Percentiles rank a stretch among this genome's conserved stretches.
phyloP scores from a whole-genome alignment of 257 asterid species.

The Jaltomata sinuosa region DNA sequence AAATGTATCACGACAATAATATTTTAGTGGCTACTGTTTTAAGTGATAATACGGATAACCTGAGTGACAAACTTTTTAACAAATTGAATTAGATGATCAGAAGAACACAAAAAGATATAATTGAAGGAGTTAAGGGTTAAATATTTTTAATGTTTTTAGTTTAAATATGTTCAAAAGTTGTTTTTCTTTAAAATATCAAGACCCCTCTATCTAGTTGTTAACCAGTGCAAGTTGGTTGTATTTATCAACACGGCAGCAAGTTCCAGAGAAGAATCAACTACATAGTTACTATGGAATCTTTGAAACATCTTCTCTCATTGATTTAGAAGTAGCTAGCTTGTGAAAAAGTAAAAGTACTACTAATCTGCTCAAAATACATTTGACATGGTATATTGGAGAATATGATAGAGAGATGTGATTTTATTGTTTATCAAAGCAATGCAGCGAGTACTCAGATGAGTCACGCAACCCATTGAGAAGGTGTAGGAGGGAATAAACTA shows the following conservation, averaged over 20 bases:
- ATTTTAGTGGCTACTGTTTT: no score
- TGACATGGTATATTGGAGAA: not conserved
- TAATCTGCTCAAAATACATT: not conserved
- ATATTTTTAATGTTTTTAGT: no score
- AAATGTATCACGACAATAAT: no score
- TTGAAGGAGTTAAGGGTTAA: no score
- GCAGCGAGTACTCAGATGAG: not conserved
- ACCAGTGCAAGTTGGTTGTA: not conserved
- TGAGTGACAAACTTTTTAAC: no score
- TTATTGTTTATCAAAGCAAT: not conserved
- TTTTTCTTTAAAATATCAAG: no score
- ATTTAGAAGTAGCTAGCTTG: not conserved
- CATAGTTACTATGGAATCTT: not conserved
- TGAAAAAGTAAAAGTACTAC: not conserved
- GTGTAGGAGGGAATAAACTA: not conserved
- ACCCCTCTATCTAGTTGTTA: not conserved
- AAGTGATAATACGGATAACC: no score
- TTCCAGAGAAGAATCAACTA: not conserved
- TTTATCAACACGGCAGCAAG: not conserved
- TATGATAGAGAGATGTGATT: not conserved
- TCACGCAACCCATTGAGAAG: not conserved
- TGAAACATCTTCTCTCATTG: not conserved
- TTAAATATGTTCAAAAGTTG: no score
- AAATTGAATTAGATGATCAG: no score
- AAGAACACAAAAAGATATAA: no score